Conservation (phyloP, 1,284 basidiomycete species). For the Crepidotus sp. region DNA sequence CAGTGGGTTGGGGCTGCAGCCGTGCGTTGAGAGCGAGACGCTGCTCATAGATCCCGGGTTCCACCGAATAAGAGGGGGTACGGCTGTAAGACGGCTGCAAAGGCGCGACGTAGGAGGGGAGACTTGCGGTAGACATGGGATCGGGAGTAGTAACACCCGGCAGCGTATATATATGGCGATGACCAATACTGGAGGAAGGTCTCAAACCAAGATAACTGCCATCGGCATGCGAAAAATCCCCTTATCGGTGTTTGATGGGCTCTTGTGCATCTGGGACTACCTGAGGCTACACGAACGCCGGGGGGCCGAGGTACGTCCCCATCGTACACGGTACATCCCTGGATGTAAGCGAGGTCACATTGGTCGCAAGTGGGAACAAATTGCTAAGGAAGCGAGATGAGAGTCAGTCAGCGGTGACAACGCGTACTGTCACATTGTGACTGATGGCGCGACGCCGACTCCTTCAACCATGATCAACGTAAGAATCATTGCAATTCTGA, state of each 20-base stretch:
- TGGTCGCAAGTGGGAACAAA: too few relatives aligned
- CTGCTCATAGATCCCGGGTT: conserved; percentile 47
- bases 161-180: background rate
- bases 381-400: too few relatives aligned
- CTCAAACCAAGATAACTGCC: too few relatives aligned
- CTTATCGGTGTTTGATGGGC: background rate
- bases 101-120: conserved; percentile 34
- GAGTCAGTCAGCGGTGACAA: too few relatives aligned
- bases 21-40: conserved; percentile 43
- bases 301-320: background rate
- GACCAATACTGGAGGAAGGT: background rate
- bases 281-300: background rate
- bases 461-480: background rate
- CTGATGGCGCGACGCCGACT: too few relatives aligned
- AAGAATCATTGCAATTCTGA: background rate
- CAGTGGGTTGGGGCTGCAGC: conserved; percentile 31
- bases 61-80: conserved; percentile 39
- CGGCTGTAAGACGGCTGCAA: conserved; percentile 23
- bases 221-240: too few relatives aligned
- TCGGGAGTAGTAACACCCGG: background rate
- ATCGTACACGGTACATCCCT: too few relatives aligned
- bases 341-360: too few relatives aligned
- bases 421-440: background rate
- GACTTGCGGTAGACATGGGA: conserved; percentile 36
- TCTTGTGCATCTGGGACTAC: too few relatives aligned